Percentiles rank a stretch among this genome's conserved stretches.
Evolutionary conservation across 169 alveolate species (phyloP).

Genomic region (Neospora caninum): DNA sequence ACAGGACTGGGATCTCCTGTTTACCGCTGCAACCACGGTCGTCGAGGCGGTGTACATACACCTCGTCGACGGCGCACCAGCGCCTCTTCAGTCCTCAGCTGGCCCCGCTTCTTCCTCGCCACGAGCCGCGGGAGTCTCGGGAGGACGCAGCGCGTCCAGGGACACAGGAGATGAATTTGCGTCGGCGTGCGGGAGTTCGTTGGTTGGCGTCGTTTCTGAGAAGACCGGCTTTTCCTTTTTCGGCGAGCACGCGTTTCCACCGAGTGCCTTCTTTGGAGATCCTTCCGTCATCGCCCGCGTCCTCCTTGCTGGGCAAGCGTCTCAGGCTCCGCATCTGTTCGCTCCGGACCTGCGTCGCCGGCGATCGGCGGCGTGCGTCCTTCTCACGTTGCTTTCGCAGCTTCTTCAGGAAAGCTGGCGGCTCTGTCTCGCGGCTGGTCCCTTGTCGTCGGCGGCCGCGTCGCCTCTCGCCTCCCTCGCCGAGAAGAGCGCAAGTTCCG

Average conservation of each 20-base stretch:
- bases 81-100: background rate
- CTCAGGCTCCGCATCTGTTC: background rate
- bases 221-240: background rate
- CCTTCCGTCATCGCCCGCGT: background rate
- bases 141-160: too few species aligned
- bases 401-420: background rate
- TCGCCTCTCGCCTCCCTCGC: background rate
- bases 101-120: background rate
- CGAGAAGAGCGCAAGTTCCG: background rate
- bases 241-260: background rate
- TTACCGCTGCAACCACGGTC: background rate
- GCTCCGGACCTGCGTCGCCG: background rate
- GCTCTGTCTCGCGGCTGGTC: background rate
- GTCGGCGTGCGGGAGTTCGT: too few species aligned
- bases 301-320: background rate
- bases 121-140: too few species aligned
- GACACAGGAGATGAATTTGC: too few species aligned
- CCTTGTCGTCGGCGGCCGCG: background rate
- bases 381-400: background rate
- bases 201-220: background rate
- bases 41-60: conserved; percentile 33
- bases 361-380: background rate
- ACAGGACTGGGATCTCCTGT: conserved; percentile 14
- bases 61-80: background rate
- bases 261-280: background rate